Evolutionary conservation across 495 filamentous ascomycete species (phyloP), one percentile per base, ranked within the genome.

Genomic region (Neurospora pannonica): DNA sequence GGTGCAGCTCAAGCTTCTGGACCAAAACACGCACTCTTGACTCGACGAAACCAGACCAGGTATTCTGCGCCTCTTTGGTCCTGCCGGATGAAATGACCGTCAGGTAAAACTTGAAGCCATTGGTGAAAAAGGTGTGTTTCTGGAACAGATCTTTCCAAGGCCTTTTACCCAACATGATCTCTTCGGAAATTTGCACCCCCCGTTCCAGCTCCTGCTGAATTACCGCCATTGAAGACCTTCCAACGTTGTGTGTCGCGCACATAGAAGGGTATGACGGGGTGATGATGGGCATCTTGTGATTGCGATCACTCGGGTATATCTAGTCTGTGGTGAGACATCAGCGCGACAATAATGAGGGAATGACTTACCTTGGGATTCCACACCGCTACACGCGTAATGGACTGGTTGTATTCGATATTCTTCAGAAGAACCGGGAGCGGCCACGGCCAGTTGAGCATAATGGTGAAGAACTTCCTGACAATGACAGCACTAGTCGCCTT

Each of bases 261-360:
- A 97, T 97, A 67, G 92, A 94, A 17, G 94, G 96, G 82, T 97
- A 98, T 3, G 97, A 93, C 2, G 96, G 96, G 6, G 93, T 99
- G 78, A 99, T 97, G 78, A 99, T 93, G 70, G 96, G 96, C 96
- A 99, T 99, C 19, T 96, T 82, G 81, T 98, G 95, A 75, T 88
- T 91, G 43, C 88, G 86, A 79, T 98, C 96, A 70, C 88, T 88
- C 74, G 89, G 88, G 78, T 97, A 97, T 43, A 97, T 86, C 92
- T 96, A 74, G 54, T 74, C 67, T 77, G 74, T 74, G 60, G 76
- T 82, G 73, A 84, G 80, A 75, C 40, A 78, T 83, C 78, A 85
- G 79, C 73, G 42, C n/a, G 62, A 38, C 43, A 43, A 40, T 62
- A 36, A 17, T 15, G n/a, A 37, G 70, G 70, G 62, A 2, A 7